phyloP scores from a whole-genome alignment of 495 filamentous ascomycete genomes.

The Penicillium canariense region DNA sequence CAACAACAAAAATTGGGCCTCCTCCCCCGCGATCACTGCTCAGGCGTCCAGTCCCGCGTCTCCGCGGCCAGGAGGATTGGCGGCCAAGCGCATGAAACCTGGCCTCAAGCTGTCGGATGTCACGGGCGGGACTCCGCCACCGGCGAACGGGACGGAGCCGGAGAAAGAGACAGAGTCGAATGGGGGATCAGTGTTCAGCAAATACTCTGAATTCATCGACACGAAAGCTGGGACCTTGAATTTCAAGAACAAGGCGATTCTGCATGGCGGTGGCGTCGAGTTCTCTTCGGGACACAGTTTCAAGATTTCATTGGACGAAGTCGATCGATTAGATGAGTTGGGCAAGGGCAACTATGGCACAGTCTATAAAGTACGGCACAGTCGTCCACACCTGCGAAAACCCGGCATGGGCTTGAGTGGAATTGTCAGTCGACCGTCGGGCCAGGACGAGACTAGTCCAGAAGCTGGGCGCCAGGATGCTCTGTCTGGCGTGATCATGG shows the following conservation, averaged over 20 bases:
- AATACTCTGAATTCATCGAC: constrained; percentile 90
- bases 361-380: constrained; percentile 93
- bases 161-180: constrained; percentile 18
- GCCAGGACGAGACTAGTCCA: constrained; percentile 24
- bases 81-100: constrained; percentile 51
- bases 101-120: constrained; percentile 53
- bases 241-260: constrained; percentile 89
- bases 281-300: constrained; percentile 89
- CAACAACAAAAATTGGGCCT: constrained; percentile 47
- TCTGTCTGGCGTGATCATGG: constrained; percentile 79
- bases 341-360: constrained; percentile 99
- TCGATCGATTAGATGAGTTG: constrained; percentile 91
- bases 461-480: constrained; percentile 29
- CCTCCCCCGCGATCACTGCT: constrained; percentile 45
- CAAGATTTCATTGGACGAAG: constrained; percentile 91
- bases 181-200: constrained; percentile 70
- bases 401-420: constrained; percentile 73
- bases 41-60: constrained; percentile 26
- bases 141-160: constrained; percentile 19
- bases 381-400: constrained; percentile 70
- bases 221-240: constrained; percentile 85
- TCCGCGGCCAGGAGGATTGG: constrained; percentile 51
- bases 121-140: constrained; percentile 30
- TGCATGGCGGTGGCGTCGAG: constrained; percentile 84
- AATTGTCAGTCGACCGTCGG: constrained; percentile 48